Conservation (phyloP, 495 filamentous ascomycete genomes). For the Pyrenula massariospora region DNA sequence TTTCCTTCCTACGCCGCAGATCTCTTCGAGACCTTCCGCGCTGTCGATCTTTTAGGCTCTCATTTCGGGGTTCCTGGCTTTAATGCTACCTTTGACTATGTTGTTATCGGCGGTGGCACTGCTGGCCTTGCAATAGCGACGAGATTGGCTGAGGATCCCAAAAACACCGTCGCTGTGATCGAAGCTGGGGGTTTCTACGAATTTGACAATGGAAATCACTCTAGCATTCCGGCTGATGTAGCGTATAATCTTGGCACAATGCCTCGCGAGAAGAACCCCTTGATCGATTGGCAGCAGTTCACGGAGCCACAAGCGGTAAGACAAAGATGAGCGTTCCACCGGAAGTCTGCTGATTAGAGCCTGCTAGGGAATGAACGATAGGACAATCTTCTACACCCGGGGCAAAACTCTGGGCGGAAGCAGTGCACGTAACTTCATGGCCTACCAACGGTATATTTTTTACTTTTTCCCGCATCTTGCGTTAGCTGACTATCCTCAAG, state of each 20-base stretch:
- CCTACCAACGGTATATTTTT: conserved; percentile 12
- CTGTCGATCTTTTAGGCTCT: not conserved
- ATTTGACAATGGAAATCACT: conserved; percentile 26
- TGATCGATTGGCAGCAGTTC: conserved; percentile 38
- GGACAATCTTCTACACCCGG: not conserved
- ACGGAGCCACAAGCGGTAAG: conserved; percentile 16
- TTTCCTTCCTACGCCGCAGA: not conserved
- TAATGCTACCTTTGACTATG: conserved; percentile 32
- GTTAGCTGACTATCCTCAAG: too few species aligned
- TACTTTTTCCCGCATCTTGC: not conserved
- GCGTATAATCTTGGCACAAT: conserved; percentile 21
- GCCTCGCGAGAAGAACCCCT: conserved; percentile 14
- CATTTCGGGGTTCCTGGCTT: conserved; percentile 10
- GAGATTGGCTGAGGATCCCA: conserved; percentile 25
- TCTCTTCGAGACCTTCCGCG: not conserved
- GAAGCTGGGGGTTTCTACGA: conserved; percentile 52
- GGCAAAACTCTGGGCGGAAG: conserved; percentile 22
- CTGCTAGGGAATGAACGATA: not conserved
- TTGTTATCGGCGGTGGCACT: conserved; percentile 42
- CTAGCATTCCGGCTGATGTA: conserved; percentile 27
- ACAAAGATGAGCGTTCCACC: not conserved
- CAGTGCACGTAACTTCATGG: conserved; percentile 40
- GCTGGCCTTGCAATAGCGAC: conserved; percentile 33
- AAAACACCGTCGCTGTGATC: conserved; percentile 29
- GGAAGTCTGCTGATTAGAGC: not conserved